Evolutionary conservation across 192 early-diverging fungal species (phyloP).

Genomic region (Gigaspora rosea): DNA sequence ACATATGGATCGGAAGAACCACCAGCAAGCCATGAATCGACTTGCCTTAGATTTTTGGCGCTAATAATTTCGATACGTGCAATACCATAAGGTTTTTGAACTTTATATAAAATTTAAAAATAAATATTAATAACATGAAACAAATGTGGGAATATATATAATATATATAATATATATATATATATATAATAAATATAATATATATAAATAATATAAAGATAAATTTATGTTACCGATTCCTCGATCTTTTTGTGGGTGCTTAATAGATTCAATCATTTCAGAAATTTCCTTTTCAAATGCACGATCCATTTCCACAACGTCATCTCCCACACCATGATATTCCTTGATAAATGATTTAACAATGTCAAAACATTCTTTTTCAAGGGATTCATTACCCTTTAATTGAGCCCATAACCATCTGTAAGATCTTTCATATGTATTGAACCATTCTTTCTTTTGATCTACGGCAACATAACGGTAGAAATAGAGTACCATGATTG

Average conservation of each 20-base stretch:
- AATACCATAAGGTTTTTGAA: constrained; percentile 64
- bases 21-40: constrained; percentile 56
- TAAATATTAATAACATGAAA: no score
- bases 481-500: constrained; percentile 9
- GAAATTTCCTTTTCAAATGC: neutral
- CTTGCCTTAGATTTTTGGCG: constrained; percentile 77
- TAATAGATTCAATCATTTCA: neutral
- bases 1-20: constrained; percentile 92
- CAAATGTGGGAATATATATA: no score
- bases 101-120: neutral
- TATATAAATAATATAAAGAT: neutral
- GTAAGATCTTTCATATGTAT: constrained; percentile 9
- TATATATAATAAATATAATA: no score
- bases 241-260: neutral
- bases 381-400: constrained; percentile 9
- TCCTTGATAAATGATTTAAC: constrained; percentile 9
- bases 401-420: constrained; percentile 31
- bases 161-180: no score
- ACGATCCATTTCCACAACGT: neutral
- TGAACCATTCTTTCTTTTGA: constrained; percentile 5
- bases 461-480: constrained; percentile 22
- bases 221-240: neutral
- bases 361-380: constrained; percentile 12
- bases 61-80: constrained; percentile 71
- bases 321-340: constrained; percentile 7